Conservation (phyloP, 1,284 basidiomycete genomes). For the Sporisorium scitamineum region DNA sequence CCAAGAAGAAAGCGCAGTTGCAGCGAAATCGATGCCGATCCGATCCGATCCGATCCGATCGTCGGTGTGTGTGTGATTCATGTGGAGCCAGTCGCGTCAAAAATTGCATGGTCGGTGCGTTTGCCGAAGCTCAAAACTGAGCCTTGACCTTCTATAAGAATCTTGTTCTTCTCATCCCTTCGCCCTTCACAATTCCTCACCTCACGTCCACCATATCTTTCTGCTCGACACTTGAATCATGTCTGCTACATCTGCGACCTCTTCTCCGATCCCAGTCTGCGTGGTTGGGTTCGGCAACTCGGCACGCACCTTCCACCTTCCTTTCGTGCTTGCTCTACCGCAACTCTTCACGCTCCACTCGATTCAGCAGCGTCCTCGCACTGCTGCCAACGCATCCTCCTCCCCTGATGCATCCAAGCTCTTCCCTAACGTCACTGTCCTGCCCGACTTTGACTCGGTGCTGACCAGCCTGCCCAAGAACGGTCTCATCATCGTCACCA, state of each 20-base stretch:
- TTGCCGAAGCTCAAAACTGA: background rate
- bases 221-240: background rate
- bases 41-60: too few species aligned
- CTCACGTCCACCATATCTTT: background rate
- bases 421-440: constrained; percentile 54
- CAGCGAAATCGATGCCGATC: background rate
- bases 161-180: background rate
- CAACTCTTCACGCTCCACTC: constrained; percentile 58
- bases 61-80: constrained; percentile 2
- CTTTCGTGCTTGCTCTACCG: constrained; percentile 59
- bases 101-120: background rate
- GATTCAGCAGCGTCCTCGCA: constrained; percentile 63
- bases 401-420: constrained; percentile 44
- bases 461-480: constrained; percentile 58
- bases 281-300: constrained; percentile 63
- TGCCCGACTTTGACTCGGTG: constrained; percentile 56
- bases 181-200: background rate
- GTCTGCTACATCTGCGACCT: background rate
- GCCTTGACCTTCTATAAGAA: background rate
- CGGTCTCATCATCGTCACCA: constrained; percentile 66
- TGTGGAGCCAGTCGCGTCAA: background rate
- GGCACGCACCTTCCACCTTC: constrained; percentile 65
- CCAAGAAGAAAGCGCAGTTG: background rate
- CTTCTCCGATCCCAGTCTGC: constrained; percentile 58
- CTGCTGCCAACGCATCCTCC: constrained; percentile 29